Evolutionary conservation across 768 basidiomycete genomes (phyloP).

Genomic region (Gloeopeniophorella convolvens): DNA sequence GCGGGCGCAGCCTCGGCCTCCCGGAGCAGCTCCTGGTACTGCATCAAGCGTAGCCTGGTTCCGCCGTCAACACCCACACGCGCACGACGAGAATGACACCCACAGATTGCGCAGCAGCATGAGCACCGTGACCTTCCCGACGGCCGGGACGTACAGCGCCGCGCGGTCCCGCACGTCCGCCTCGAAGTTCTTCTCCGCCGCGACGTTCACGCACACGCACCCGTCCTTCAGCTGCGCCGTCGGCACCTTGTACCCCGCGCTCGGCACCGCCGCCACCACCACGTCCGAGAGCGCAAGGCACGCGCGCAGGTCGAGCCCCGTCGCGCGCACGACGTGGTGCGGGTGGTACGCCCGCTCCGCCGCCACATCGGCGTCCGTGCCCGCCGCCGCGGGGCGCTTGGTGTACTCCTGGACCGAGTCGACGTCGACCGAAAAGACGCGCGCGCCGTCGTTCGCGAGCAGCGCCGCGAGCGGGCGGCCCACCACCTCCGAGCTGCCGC

Average conservation of each 20-base stretch:
- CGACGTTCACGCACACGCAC: slow-evolving; percentile 88
- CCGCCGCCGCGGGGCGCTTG: slow-evolving; percentile 60
- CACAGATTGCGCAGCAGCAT: slow-evolving; percentile 97
- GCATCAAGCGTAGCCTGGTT: slow-evolving; percentile 7
- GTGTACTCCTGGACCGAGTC: slow-evolving; percentile 98
- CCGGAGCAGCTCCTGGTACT: slow-evolving; percentile 9
- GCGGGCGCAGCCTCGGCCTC: too few species aligned
- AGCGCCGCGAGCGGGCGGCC: slow-evolving; percentile 95
- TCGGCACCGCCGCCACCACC: slow-evolving; percentile 91
- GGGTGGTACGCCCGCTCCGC: slow-evolving; percentile 62
- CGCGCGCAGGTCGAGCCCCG: slow-evolving; percentile 63
- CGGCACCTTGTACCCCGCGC: slow-evolving; percentile 76
- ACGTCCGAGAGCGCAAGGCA: slow-evolving; percentile 86
- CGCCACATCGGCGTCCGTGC: background rate
- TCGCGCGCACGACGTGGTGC: slow-evolving; percentile 73
- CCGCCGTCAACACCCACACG: background rate
- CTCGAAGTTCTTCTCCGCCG: slow-evolving; percentile 95
- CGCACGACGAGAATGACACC: too few species aligned
- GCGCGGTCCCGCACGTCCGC: slow-evolving; percentile 88
- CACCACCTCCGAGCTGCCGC: slow-evolving; percentile 86
- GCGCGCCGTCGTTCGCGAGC: slow-evolving; percentile 92
- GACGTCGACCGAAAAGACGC: slow-evolving; percentile 93
- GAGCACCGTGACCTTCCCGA: slow-evolving; percentile 96
- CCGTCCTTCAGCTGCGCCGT: slow-evolving; percentile 91
- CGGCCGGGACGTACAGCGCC: slow-evolving; percentile 88